phyloP scores from a whole-genome alignment of 768 basidiomycete genomes.

The Infundibulicybe gibba region DNA sequence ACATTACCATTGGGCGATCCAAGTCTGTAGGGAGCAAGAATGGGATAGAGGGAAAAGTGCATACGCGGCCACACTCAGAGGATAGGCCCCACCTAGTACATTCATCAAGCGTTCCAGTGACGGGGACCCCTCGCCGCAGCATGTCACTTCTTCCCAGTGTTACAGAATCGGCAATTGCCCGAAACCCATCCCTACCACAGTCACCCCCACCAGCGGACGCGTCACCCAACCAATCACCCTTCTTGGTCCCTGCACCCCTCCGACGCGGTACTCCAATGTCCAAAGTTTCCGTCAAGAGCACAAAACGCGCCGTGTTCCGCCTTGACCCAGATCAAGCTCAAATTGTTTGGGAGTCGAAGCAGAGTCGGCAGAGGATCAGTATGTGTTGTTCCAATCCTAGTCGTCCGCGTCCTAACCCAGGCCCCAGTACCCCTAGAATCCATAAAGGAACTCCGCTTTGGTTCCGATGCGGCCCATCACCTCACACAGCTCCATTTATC shows the following conservation, averaged over 20 bases:
- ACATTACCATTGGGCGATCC: slow-evolving; percentile 31
- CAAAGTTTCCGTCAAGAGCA: slow-evolving; percentile 75
- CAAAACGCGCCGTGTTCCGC: slow-evolving; percentile 63
- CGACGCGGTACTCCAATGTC: slow-evolving; percentile 70
- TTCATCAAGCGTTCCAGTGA: too few relatives aligned
- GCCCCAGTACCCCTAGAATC: slow-evolving; percentile 74
- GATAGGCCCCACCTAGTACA: too few relatives aligned
- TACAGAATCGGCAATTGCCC: too few relatives aligned
- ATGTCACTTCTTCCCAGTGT: too few relatives aligned
- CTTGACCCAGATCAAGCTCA: slow-evolving; percentile 76
- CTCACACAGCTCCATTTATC: slow-evolving; percentile 67
- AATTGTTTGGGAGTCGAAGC: slow-evolving; percentile 66
- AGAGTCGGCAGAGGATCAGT: slow-evolving; percentile 49
- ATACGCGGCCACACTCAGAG: too few relatives aligned
- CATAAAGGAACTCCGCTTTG: slow-evolving; percentile 84
- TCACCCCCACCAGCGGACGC: not conserved
- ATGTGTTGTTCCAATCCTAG: slow-evolving; percentile 19
- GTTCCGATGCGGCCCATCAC: slow-evolving; percentile 66
- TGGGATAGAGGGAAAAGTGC: too few relatives aligned
- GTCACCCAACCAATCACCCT: not conserved
- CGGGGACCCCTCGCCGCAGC: too few relatives aligned
- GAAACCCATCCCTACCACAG: too few relatives aligned
- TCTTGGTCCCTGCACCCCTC: slow-evolving; percentile 50
- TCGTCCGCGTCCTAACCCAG: slow-evolving; percentile 2
- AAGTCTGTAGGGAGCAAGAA: too few relatives aligned